A percentile compares a stretch with the other conserved stretches of the same genome.
These are phyloP conservation scores for Isabelozyma heimii DNA, from an alignment of 805 yeast genomes.

Conservation along the genomic window DNA sequence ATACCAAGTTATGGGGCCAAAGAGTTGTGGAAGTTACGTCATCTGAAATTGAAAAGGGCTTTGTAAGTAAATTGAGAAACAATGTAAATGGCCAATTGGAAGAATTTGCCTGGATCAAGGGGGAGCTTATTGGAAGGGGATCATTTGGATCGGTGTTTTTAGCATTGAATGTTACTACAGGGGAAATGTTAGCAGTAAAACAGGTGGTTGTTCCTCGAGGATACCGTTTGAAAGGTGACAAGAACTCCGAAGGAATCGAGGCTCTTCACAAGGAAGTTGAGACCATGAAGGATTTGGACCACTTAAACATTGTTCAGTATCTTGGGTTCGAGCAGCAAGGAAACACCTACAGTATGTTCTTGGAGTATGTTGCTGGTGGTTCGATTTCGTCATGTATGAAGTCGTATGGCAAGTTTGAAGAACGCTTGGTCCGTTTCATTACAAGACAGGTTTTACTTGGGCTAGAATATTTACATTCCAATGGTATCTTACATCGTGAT, in stretches of 20 bases:
- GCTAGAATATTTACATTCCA: slow-evolving; percentile 78
- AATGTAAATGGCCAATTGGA: slow-evolving; percentile 62
- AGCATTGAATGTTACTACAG: slow-evolving; percentile 92
- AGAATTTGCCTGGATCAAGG: slow-evolving; percentile 97
- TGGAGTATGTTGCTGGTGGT: slow-evolving; percentile 98
- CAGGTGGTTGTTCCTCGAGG: slow-evolving; percentile 70
- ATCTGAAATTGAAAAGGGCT: slow-evolving; percentile 57
- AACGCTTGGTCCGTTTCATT: slow-evolving; percentile 65
- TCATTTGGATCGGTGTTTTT: slow-evolving; percentile 93
- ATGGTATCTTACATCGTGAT: slow-evolving; percentile 90
- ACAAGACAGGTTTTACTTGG: slow-evolving; percentile 83
- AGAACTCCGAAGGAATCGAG: slow-evolving; percentile 62
- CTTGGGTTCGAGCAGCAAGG: slow-evolving; percentile 83
- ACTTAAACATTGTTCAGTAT: slow-evolving; percentile 91
- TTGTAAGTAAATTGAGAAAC: slow-evolving; percentile 63
- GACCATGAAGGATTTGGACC: slow-evolving; percentile 91
- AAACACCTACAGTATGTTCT: slow-evolving; percentile 76
- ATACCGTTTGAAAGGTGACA: slow-evolving; percentile 19
- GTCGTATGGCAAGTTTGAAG: slow-evolving; percentile 83
- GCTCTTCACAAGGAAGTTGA: slow-evolving; percentile 89
- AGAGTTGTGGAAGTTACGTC: slow-evolving; percentile 87
- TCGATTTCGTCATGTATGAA: slow-evolving; percentile 85
- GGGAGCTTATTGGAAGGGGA: slow-evolving; percentile 94
- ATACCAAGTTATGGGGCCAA: slow-evolving; percentile 98
- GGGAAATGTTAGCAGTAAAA: slow-evolving; percentile 98